Base-by-base conservation (phyloP, 345 rosid genomes). In the Raphanus raphanistrum region DNA sequence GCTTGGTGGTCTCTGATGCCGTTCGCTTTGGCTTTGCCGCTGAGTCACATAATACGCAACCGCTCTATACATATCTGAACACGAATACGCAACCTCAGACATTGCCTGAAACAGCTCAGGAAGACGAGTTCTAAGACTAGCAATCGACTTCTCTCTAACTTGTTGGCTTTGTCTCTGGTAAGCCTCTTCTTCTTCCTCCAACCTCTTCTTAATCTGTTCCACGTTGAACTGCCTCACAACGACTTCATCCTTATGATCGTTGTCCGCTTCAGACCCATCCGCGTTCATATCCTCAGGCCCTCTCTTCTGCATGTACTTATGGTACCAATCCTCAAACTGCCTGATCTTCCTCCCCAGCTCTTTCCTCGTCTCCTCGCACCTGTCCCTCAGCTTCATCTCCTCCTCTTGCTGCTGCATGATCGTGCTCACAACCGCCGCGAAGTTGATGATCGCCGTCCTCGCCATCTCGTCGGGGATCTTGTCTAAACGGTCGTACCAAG, bases 101-200 rank as follows among this genome's bases (percentile, higher is more conserved):
- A 95, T 83, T 2, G 88, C 86, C 76, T 35, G 66, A 71, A 90
- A 95, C 26, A 95, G 88, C 76, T 90, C 98, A 0, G 97, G 98
- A 80, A 95, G 77, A 33, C 90, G 88, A 70, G 84, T 83, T 70
- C 76, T 85, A 29, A 92, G 91, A 76, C 89, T 95, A 3, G 78
- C 73, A 78, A 92, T 76, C 6, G 98, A 90, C 81, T 92, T 95
- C 63, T 88, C 91, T 78, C 99, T 86, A 65, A 95, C 98, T 70
- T 93, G 96, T n/a, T 58, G 41, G 80, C 97, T 83, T 5, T 73
- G 83, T 71, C 73, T 87, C 57, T 66, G 73, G 78, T 89, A 87
- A 5, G 83, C 86, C 64, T 85, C 90, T 68, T 88, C 88, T 58
- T 95, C 96, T 62, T 92, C 94, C 74, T 85, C 88, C 76, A 93